These are phyloP conservation scores for Pachysandra terminalis DNA, from an alignment of 164 flowering plant species.

Conservation along the genomic window DNA sequence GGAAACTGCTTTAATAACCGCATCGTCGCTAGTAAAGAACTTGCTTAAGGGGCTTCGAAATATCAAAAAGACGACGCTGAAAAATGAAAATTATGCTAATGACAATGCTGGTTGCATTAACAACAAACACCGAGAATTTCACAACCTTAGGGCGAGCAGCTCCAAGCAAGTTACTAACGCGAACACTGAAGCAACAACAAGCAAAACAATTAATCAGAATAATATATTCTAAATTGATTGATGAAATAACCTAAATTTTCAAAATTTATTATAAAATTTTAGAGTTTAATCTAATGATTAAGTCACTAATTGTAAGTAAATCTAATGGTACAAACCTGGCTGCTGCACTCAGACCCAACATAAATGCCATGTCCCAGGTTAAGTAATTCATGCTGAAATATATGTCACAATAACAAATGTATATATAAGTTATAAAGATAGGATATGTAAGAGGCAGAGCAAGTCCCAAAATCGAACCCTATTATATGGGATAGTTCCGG, in stretches of 20 bases:
- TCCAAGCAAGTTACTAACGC: constrained; percentile 62
- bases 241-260: too few relatives aligned
- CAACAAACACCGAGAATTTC: constrained; percentile 51
- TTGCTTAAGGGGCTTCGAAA: constrained; percentile 38
- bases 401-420: background rate
- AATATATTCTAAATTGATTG: too few relatives aligned
- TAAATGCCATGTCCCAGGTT: constrained; percentile 68
- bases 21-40: constrained; percentile 42
- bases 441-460: too few relatives aligned
- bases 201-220: background rate
- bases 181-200: constrained; percentile 33
- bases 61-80: constrained; percentile 39
- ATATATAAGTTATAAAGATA: background rate
- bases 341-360: constrained; percentile 65
- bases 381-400: constrained; percentile 63
- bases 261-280: too few relatives aligned
- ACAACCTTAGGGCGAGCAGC: constrained; percentile 47
- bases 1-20: constrained; percentile 46
- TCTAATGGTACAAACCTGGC: constrained; percentile 41
- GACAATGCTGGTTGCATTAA: constrained; percentile 37
- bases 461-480: too few relatives aligned
- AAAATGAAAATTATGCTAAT: constrained; percentile 48
- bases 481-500: too few relatives aligned
- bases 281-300: background rate
- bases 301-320: background rate